Base-by-base conservation (phyloP, 1,139 yeast species). In the Candida tropicalis region DNA sequence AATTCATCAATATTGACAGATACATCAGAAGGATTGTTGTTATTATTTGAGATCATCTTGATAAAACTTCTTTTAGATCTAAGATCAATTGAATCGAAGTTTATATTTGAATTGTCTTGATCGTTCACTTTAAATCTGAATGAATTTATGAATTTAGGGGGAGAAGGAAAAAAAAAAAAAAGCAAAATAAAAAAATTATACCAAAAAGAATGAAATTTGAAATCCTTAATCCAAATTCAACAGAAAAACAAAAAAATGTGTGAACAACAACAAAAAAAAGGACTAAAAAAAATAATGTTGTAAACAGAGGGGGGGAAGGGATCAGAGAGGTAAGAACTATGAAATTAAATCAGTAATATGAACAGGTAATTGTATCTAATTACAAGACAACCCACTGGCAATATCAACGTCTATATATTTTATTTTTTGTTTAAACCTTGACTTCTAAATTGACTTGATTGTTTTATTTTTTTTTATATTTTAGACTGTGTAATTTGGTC, bases 11-110 rank as follows among this genome's bases (percentile, higher is more conserved):
- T 35, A 31, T 40, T 48, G 28, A 42, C 23, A 17, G 46, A 22
- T 17, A 31, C 16, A 29, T 13, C 35, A 2, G 38, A 41, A 25
- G 47, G 49, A 37, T 48, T 50, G 42, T 46, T 48, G 41, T 50
- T 48, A 35, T 46, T 46, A 28, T 48, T 47, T 38, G 48, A 35
- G 41, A 50, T 48, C 56, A 53, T 53, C 31, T 46, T 48, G 23
- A 34, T 38, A 38, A 46, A 51, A 43, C 49, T 49, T 44, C 51
- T 44, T 38, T 51, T 50, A 17, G 48, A 45, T 24, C 50, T 48
- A 27, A 44, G 38, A 43, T 51, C 53, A 42, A 45, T 43, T 37
- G 50, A 36, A 40, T 40, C 22, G 29, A 23, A 27, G 39, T 32
- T 32, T 23, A 25, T 13, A n/a, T 27, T 34, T 22, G 36, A 12